Base-by-base conservation (phyloP, 2,329 filamentous ascomycete genomes). In the Trichophyton rubrum region DNA sequence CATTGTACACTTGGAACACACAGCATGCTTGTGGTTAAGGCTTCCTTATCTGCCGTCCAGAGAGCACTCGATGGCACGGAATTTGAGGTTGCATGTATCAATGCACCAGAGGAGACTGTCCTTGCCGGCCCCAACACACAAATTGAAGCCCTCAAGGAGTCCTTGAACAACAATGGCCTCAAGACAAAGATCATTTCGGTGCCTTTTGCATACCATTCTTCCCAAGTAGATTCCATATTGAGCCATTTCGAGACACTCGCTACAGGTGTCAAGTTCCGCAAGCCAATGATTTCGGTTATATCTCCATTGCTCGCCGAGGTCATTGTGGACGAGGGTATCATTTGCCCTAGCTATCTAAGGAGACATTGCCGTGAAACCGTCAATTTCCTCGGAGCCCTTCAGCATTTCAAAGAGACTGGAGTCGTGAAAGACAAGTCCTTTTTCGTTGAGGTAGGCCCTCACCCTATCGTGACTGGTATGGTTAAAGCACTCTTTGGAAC, bases 381-480 rank as follows among this genome's bases (percentile, higher is more conserved):
- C 66, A 80, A 89, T 72, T 87, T 90, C 73, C 77, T 80, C 62
- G 80, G 79, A 56, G 86, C 83, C 4, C 74, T 90, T 1, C 74
- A 81, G 11, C 77, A 77, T 41, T 85, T 83, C 6, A 79, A 84
- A 67, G 75, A 81, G 56, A 75, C 79, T n/a, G 80, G 80, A 63
- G 71, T 80, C 13, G 82, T 88, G 56, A 79, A 85, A 63, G 82
- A 85, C 64, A 83, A 85, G 73, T 86, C 85, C 4, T 79, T 84
- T 33, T 89, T 83, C 82, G 75, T 90, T 60, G 87, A 90, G 70
- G 74, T 90, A 64, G 87, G 87, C n/a, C 85, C 87, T 35, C 85
- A 89, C 67, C 85, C 86, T 0, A 81, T 89, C 13, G 87, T 83
- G 71, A 79, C 80, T 49, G 81, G 81, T 62, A 85, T 90, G 79